phyloP scores from a whole-genome alignment of 73 alveolate species.

The Paramecium sexaurelia region DNA sequence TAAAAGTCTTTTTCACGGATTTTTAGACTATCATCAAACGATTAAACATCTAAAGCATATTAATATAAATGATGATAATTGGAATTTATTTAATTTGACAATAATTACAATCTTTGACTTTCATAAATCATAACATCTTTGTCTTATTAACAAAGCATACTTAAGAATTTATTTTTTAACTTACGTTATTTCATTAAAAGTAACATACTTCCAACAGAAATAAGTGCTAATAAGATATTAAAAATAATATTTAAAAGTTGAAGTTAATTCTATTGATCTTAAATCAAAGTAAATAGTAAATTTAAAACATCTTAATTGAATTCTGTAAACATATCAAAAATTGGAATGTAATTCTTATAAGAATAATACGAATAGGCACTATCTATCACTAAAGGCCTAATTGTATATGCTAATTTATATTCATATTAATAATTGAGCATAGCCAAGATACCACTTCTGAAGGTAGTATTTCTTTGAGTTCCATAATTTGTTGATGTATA shows the following conservation, averaged over 20 bases:
- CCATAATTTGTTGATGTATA: neutral
- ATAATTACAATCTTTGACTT: neutral
- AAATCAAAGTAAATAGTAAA: neutral
- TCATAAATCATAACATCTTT: neutral
- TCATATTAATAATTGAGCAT: constrained; percentile 14
- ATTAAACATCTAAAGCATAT: neutral
- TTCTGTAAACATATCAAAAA: neutral
- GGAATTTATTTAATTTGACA: neutral
- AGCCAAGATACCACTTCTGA: neutral
- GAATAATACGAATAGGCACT: neutral
- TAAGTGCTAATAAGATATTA: neutral
- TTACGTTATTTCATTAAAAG: neutral
- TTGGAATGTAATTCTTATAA: neutral
- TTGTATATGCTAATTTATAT: neutral
- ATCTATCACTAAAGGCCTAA: neutral
- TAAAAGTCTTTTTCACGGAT: neutral
- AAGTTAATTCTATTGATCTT: neutral
- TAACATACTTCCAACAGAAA: neutral
- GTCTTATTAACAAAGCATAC: neutral
- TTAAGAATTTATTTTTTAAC: neutral
- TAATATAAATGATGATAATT: neutral
- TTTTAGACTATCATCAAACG: neutral
- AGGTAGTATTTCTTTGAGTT: neutral
- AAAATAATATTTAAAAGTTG: neutral
- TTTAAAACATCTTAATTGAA: neutral